A percentile compares a stretch with the other conserved stretches of the same genome.
Conservation (phyloP, 768 basidiomycete species). For the Podaxis carcinomalis region DNA sequence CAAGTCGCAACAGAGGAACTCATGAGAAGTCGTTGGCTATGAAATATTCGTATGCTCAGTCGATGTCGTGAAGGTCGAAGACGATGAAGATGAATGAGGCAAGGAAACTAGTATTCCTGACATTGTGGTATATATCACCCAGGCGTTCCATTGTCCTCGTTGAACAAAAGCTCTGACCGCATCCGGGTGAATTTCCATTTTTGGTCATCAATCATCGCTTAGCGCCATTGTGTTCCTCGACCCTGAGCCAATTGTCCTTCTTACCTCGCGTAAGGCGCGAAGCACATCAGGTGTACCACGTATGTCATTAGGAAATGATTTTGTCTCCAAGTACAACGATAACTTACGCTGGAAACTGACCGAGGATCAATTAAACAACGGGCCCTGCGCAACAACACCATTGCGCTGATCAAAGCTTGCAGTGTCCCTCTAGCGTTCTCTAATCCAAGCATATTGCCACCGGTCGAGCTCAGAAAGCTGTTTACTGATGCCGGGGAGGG, state of each 20-base stretch:
- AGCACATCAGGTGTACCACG: neutral
- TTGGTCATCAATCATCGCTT: slow-evolving; percentile 16
- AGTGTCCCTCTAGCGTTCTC: too few species aligned
- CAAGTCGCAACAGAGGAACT: slow-evolving; percentile 24
- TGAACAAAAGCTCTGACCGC: slow-evolving; percentile 24
- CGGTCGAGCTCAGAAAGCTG: too few species aligned
- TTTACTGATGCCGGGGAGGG: too few species aligned
- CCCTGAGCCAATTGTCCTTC: slow-evolving; percentile 5
- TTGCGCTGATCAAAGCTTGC: neutral
- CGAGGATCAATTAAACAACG: neutral
- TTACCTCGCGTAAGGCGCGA: neutral
- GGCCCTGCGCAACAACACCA: neutral
- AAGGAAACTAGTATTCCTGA: neutral
- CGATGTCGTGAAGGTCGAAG: neutral
- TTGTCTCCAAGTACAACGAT: neutral
- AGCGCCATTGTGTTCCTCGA: slow-evolving; percentile 12
- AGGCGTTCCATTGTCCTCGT: slow-evolving; percentile 17
- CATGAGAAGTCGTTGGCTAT: slow-evolving; percentile 17
- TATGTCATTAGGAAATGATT: neutral
- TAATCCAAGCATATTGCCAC: too few species aligned
- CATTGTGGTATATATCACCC: slow-evolving; percentile 6
- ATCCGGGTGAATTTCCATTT: slow-evolving; percentile 20
- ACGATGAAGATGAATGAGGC: neutral
- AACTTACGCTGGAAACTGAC: neutral
- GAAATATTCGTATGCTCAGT: neutral